Evolutionary conservation across 345 rosid species (phyloP).

Genomic region (Boechera retrofracta): DNA sequence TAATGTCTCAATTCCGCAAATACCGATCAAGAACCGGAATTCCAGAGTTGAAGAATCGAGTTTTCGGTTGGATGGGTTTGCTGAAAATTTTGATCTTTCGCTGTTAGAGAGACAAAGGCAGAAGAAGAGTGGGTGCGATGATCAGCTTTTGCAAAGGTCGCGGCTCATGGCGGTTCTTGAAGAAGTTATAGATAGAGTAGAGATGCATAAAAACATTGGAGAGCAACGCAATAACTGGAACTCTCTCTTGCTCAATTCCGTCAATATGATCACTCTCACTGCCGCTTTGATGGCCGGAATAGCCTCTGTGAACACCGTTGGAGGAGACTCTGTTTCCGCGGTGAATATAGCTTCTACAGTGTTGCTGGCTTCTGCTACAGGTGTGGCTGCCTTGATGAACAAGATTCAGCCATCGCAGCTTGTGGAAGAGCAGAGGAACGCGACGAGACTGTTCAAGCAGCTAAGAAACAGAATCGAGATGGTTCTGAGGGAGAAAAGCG

Average conservation of each 20-base stretch:
- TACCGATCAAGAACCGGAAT: constrained; percentile 8
- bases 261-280: constrained; percentile 63
- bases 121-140: constrained; percentile 21
- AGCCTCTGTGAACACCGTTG: constrained; percentile 31
- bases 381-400: constrained; percentile 49
- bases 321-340: constrained; percentile 37
- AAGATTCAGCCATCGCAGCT: constrained; percentile 62
- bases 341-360: constrained; percentile 51
- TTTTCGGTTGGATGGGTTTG: constrained; percentile 1
- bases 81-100: background rate
- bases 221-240: constrained; percentile 72
- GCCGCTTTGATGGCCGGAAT: constrained; percentile 59
- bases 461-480: constrained; percentile 41
- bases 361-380: constrained; percentile 47
- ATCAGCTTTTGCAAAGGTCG: constrained; percentile 25
- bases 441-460: constrained; percentile 48
- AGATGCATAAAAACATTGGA: constrained; percentile 63
- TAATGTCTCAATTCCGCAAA: constrained; percentile 34
- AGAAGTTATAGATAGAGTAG: constrained; percentile 58
- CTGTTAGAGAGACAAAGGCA: background rate
- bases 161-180: constrained; percentile 54
- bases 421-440: constrained; percentile 57
- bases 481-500: constrained; percentile 9
- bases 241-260: constrained; percentile 57
- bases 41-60: constrained; percentile 7